Percentiles rank a stretch among this genome's conserved stretches.
phyloP scores from a whole-genome alignment of 495 filamentous ascomycete species.

The Hypoxylon lienhwacheense region DNA sequence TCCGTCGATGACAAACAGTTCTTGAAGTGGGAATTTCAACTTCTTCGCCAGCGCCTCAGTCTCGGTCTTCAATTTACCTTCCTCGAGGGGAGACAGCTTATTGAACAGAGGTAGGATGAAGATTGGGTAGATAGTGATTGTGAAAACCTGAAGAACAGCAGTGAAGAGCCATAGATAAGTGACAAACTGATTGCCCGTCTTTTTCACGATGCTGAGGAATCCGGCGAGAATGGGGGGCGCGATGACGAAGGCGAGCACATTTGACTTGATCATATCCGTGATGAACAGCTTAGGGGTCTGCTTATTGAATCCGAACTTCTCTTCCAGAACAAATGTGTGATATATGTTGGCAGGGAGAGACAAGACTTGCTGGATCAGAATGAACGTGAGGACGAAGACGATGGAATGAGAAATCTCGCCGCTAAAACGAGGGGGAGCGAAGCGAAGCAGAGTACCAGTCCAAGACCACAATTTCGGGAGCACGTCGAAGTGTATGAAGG shows the following conservation, averaged over 20 bases:
- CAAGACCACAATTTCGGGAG: conserved; percentile 87
- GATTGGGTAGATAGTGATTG: conserved; percentile 95
- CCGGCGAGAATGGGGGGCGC: conserved; percentile 85
- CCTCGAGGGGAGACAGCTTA: conserved; percentile 89
- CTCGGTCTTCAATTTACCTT: conserved; percentile 80
- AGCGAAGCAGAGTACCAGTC: conserved; percentile 71
- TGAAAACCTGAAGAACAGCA: conserved; percentile 82
- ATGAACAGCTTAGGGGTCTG: conserved; percentile 88
- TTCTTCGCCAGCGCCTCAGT: conserved; percentile 83
- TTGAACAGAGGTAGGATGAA: conserved; percentile 95
- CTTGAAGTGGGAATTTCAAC: conserved; percentile 85
- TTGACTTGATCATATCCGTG: conserved; percentile 88
- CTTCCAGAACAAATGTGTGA: conserved; percentile 91
- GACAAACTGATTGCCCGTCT: conserved; percentile 90
- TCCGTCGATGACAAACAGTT: conserved; percentile 94
- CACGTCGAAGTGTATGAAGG: conserved; percentile 85
- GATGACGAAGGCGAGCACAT: conserved; percentile 75
- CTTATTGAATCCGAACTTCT: conserved; percentile 99
- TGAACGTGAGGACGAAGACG: conserved; percentile 87
- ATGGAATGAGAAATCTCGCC: conserved; percentile 94
- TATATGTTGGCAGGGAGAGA: conserved; percentile 84
- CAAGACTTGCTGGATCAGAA: conserved; percentile 73
- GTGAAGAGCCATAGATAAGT: conserved; percentile 96
- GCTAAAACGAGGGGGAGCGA: conserved; percentile 73
- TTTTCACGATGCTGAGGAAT: conserved; percentile 87